Conservation (phyloP, 208 protist species). For the Naegleria fowleri region DNA sequence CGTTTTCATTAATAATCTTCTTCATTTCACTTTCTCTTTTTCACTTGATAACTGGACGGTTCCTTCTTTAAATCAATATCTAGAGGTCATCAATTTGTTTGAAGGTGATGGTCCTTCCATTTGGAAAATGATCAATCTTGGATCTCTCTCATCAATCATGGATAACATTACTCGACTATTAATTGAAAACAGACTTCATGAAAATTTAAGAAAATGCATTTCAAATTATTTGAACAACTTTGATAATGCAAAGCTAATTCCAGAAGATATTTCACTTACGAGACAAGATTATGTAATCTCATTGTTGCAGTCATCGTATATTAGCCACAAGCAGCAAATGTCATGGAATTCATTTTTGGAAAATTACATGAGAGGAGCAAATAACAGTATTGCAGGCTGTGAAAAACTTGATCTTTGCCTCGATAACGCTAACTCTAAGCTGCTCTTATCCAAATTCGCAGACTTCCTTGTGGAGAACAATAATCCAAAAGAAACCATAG, state of each 20-base stretch:
- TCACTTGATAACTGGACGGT: not conserved
- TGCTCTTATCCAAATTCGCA: not conserved
- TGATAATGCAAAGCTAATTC: not conserved
- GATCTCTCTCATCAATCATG: not conserved
- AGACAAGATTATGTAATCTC: not conserved
- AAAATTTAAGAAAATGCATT: not conserved
- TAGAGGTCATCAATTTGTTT: not conserved
- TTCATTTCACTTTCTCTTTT: too few relatives aligned
- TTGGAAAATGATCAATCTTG: not conserved
- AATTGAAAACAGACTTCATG: not conserved
- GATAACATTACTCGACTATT: not conserved
- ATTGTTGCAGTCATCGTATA: not conserved
- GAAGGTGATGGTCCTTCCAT: not conserved
- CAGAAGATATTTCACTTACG: not conserved
- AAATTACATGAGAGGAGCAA: not conserved
- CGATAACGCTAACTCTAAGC: not conserved
- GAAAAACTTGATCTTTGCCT: not conserved
- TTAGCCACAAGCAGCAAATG: not conserved
- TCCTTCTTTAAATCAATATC: not conserved
- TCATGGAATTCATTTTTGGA: not conserved
- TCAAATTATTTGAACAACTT: not conserved
- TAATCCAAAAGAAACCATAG: not conserved
- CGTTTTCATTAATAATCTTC: too few relatives aligned
- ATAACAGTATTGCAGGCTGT: not conserved
- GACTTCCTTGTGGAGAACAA: not conserved